These are phyloP conservation scores for Avena sativa DNA, from an alignment of 176 grass and related monocot species.

Conservation along the genomic window DNA sequence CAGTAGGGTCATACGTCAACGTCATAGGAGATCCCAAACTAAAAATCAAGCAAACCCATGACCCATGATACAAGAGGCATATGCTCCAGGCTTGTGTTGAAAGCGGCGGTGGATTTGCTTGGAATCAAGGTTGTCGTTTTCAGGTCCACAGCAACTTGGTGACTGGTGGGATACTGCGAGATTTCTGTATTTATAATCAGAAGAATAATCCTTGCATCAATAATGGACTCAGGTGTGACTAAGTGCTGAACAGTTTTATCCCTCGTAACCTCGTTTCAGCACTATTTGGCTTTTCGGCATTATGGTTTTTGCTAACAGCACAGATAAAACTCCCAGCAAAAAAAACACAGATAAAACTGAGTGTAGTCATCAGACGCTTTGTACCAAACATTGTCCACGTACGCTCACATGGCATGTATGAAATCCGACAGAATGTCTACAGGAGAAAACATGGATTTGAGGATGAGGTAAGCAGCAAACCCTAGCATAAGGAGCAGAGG, in stretches of 20 bases:
- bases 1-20: background rate
- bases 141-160: background rate
- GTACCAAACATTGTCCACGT: background rate
- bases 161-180: background rate
- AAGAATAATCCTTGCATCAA: background rate
- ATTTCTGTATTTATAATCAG: background rate
- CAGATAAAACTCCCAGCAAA: too few relatives aligned
- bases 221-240: background rate
- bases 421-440: background rate
- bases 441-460: background rate
- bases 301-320: background rate
- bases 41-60: constrained; percentile 35
- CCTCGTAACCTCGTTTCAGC: constrained; percentile 8
- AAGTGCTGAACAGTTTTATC: background rate
- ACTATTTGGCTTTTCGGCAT: background rate
- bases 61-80: constrained; percentile 12
- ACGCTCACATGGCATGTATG: background rate
- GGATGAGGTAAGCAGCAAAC: background rate
- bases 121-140: background rate
- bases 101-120: background rate
- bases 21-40: constrained; percentile 30
- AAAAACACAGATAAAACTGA: background rate
- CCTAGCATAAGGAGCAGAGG: background rate
- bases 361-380: background rate
- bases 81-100: constrained; percentile 7